A percentile compares a stretch with the other conserved stretches of the same genome.
phyloP scores from a whole-genome alignment of 2,329 filamentous ascomycete species.

The Byssothecium circinans region DNA sequence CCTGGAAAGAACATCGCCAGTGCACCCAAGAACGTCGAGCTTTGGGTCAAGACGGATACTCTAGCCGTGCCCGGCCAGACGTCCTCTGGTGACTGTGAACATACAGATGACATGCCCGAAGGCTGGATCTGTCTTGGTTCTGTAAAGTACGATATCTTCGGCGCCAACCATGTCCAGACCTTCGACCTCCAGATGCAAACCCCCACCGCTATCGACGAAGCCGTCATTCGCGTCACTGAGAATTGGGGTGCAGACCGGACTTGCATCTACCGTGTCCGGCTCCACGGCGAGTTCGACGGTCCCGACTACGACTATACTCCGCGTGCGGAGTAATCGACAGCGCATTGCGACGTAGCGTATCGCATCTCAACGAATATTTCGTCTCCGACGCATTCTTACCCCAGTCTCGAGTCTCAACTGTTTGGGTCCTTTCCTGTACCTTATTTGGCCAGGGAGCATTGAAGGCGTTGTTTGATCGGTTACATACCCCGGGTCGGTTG shows the following conservation, averaged over 20 bases:
- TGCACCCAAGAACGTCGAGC: slow-evolving; percentile 48
- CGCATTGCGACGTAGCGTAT: neutral
- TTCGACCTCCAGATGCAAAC: slow-evolving; percentile 40
- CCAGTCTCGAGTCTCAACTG: no score
- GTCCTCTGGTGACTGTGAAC: slow-evolving; percentile 15
- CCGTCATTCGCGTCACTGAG: slow-evolving; percentile 44
- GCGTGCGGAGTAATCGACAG: no score
- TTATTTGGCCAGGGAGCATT: neutral
- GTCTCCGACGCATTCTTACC: no score
- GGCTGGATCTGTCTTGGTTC: slow-evolving; percentile 46
- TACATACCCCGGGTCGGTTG: neutral
- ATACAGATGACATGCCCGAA: slow-evolving; percentile 8
- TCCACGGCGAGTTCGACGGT: slow-evolving; percentile 42
- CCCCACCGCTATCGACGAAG: slow-evolving; percentile 32
- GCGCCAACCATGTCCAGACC: slow-evolving; percentile 46
- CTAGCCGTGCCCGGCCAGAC: slow-evolving; percentile 22
- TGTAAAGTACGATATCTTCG: slow-evolving; percentile 47
- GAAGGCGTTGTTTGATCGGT: neutral
- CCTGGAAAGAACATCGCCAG: slow-evolving; percentile 40
- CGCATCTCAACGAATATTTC: no score
- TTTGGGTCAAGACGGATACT: slow-evolving; percentile 47
- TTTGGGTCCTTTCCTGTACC: no score
- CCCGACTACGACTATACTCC: neutral
- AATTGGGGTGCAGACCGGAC: slow-evolving; percentile 51
- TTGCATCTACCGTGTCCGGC: slow-evolving; percentile 51